These are phyloP conservation scores for Aquilaria malaccensis DNA, from an alignment of 345 rosid species.

Conservation along the genomic window DNA sequence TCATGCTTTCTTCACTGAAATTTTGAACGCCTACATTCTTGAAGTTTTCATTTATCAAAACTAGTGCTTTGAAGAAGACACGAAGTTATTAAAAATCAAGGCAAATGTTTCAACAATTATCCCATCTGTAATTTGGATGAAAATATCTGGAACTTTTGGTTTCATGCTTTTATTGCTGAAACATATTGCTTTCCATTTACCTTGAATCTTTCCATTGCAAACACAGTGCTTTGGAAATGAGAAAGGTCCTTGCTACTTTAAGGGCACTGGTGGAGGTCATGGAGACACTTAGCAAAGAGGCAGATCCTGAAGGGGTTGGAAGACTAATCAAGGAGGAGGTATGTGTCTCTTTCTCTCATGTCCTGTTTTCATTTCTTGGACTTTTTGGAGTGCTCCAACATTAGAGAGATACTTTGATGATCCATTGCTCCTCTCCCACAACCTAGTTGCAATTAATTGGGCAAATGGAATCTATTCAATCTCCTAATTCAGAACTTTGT, in stretches of 20 bases:
- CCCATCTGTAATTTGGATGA: no score
- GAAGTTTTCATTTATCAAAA: not conserved
- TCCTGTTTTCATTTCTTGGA: no score
- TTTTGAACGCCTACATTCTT: not conserved
- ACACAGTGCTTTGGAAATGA: constrained; percentile 44
- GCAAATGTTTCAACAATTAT: no score
- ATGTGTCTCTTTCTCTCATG: constrained; percentile 9
- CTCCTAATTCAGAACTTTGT: no score
- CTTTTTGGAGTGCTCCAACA: not conserved
- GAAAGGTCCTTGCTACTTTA: constrained; percentile 74
- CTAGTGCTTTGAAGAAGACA: not conserved
- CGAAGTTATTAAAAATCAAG: no score
- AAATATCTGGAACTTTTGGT: no score
- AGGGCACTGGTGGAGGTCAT: constrained; percentile 86
- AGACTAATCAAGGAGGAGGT: constrained; percentile 86
- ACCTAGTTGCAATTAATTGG: no score
- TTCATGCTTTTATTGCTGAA: no score
- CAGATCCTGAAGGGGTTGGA: constrained; percentile 87
- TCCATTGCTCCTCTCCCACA: not conserved
- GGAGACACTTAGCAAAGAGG: constrained; percentile 85
- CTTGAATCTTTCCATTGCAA: not conserved
- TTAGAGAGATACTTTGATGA: not conserved
- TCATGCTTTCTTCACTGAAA: not conserved
- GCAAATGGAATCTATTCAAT: no score
- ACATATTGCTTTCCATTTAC: no score